Evolutionary conservation across 768 basidiomycete species (phyloP).

Genomic region (Cystofilobasidium capitatum): DNA sequence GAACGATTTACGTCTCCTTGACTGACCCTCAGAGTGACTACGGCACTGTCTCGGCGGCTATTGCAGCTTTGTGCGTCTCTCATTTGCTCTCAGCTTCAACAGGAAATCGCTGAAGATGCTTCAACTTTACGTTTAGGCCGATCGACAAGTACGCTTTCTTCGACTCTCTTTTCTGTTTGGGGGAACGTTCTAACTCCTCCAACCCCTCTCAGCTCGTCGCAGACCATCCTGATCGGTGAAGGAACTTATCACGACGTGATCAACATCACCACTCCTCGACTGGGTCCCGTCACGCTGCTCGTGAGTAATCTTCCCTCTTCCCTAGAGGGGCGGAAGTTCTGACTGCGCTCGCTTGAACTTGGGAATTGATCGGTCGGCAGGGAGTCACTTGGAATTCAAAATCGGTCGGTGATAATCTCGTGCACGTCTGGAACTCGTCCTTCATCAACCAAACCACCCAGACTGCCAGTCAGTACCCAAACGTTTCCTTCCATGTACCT

Average conservation of each 20-base stretch:
- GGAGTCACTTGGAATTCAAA: conserved; percentile 17
- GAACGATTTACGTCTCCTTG: conserved; percentile 53
- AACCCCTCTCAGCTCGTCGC: conserved; percentile 41
- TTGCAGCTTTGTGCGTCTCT: conserved; percentile 3
- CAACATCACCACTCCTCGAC: conserved; percentile 46
- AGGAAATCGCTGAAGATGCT: no score
- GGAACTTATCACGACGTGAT: conserved; percentile 54
- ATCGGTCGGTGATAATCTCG: conserved; percentile 17
- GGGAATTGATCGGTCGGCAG: no score
- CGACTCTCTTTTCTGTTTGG: neutral
- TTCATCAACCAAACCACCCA: conserved; percentile 30
- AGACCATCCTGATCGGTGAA: conserved; percentile 48
- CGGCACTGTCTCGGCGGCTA: conserved; percentile 17
- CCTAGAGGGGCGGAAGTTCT: neutral
- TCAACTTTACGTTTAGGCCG: neutral
- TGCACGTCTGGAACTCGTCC: conserved; percentile 27
- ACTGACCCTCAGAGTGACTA: conserved; percentile 43
- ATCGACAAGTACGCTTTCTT: neutral
- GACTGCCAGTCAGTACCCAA: conserved; percentile 2
- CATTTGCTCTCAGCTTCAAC: neutral
- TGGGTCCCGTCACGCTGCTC: conserved; percentile 50
- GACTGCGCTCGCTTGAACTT: neutral
- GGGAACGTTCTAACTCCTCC: neutral
- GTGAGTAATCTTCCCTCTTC: conserved; percentile 37
- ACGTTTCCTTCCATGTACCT: conserved; percentile 51